phyloP scores from a whole-genome alignment of 192 early-diverging fungal species.

The Paraglomus brasilianum region DNA sequence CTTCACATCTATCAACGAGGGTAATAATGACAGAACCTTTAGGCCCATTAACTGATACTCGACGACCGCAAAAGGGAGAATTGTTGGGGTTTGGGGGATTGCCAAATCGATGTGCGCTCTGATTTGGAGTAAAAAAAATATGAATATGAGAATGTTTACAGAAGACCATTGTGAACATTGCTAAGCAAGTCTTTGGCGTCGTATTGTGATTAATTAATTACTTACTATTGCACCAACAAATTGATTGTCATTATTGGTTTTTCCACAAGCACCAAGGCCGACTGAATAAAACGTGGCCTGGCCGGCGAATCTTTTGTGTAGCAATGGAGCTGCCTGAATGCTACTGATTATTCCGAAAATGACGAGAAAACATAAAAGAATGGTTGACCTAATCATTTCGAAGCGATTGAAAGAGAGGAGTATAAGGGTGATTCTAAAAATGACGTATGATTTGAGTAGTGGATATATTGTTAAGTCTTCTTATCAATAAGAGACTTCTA shows the following conservation, averaged over 20 bases:
- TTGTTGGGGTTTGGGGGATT: not conserved
- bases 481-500: too few relatives aligned
- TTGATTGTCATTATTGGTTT: conserved; percentile 6
- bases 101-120: not conserved
- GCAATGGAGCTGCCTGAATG: too few relatives aligned
- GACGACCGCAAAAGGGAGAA: not conserved
- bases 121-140: conserved; percentile 41
- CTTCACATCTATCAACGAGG: conserved; percentile 40
- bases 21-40: not conserved
- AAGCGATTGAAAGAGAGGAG: too few relatives aligned
- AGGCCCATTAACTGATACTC: not conserved
- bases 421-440: too few relatives aligned
- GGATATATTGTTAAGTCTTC: too few relatives aligned
- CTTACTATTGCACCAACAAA: conserved; percentile 26
- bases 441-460: too few relatives aligned
- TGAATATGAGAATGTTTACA: too few relatives aligned
- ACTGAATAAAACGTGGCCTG: not conserved
- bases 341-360: too few relatives aligned
- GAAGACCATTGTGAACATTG: not conserved
- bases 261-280: conserved; percentile 25
- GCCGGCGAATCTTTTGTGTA: too few relatives aligned
- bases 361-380: too few relatives aligned
- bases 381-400: too few relatives aligned
- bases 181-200: not conserved
- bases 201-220: not conserved